Conservation (phyloP, 2,329 filamentous ascomycete genomes). For the Beauveria varroae region DNA sequence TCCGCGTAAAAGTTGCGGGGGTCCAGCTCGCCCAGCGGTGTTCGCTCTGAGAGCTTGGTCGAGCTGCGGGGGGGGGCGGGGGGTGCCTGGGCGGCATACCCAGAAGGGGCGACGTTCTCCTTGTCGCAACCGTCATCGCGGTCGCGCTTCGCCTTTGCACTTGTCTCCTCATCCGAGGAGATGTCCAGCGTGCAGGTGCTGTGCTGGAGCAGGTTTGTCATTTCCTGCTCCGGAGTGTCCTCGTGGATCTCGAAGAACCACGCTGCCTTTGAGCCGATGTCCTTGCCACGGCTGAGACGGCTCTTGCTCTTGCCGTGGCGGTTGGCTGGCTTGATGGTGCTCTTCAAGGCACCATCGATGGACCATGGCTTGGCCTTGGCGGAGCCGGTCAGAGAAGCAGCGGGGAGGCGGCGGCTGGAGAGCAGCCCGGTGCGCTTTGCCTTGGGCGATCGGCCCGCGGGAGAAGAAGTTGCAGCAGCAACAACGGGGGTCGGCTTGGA, state of each 20-base stretch:
- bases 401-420: conserved; percentile 57
- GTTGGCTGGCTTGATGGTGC: conserved; percentile 58
- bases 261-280: conserved; percentile 48
- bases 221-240: conserved; percentile 82
- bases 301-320: conserved; percentile 17
- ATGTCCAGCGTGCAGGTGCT: conserved; percentile 82
- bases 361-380: conserved; percentile 62
- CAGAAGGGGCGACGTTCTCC: conserved; percentile 80
- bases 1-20: conserved; percentile 60
- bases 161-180: conserved; percentile 74
- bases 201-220: conserved; percentile 89
- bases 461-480: conserved; percentile 36
- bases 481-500: conserved; percentile 45
- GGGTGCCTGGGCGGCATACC: conserved; percentile 53
- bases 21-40: conserved; percentile 60
- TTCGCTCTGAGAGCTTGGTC: conserved; percentile 55
- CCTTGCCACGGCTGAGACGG: conserved; percentile 19
- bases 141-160: conserved; percentile 44
- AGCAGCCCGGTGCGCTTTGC: conserved; percentile 62
- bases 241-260: conserved; percentile 97
- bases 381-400: conserved; percentile 48
- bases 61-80: conserved; percentile 39
- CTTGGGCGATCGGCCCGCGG: conserved; percentile 71
- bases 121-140: conserved; percentile 64
- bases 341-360: conserved; percentile 74